Percentiles rank a stretch among this genome's conserved stretches.
Evolutionary conservation across 805 yeast genomes (phyloP).

Genomic region (Candida nanaspora): DNA sequence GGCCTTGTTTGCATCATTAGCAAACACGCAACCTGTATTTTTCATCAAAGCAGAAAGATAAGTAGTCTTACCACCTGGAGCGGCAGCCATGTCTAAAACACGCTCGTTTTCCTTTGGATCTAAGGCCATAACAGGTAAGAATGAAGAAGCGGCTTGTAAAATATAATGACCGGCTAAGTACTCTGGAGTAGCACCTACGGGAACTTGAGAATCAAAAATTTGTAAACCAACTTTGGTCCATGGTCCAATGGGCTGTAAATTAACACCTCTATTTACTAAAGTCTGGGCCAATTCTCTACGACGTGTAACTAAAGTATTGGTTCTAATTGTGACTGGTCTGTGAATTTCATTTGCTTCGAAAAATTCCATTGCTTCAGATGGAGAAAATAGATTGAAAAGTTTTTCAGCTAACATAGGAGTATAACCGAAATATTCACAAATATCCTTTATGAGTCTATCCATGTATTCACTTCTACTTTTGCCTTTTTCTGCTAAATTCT

Average conservation of each 20-base stretch:
- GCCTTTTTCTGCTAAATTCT: constrained; percentile 75
- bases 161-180: constrained; percentile 97
- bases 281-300: constrained; percentile 95
- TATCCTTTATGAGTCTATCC: constrained; percentile 73
- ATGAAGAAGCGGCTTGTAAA: constrained; percentile 96
- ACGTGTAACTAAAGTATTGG: constrained; percentile 92
- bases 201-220: constrained; percentile 97
- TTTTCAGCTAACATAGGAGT: constrained; percentile 89
- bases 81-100: constrained; percentile 97
- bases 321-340: constrained; percentile 93
- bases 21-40: constrained; percentile 95
- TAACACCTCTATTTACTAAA: constrained; percentile 92
- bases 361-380: constrained; percentile 95
- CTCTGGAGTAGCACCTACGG: constrained; percentile 99
- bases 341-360: constrained; percentile 98
- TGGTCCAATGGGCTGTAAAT: constrained; percentile 90
- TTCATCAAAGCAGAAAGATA: constrained; percentile 94
- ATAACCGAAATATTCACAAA: constrained; percentile 91
- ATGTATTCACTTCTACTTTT: constrained; percentile 78
- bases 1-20: constrained; percentile 94
- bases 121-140: constrained; percentile 95
- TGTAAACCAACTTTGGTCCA: constrained; percentile 99
- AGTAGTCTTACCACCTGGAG: constrained; percentile 98
- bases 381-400: constrained; percentile 83
- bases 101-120: constrained; percentile 97